Percentiles rank a stretch among this genome's conserved stretches.
Evolutionary conservation across 305 asterid species (phyloP).

Genomic region (Solanum hybrid): DNA sequence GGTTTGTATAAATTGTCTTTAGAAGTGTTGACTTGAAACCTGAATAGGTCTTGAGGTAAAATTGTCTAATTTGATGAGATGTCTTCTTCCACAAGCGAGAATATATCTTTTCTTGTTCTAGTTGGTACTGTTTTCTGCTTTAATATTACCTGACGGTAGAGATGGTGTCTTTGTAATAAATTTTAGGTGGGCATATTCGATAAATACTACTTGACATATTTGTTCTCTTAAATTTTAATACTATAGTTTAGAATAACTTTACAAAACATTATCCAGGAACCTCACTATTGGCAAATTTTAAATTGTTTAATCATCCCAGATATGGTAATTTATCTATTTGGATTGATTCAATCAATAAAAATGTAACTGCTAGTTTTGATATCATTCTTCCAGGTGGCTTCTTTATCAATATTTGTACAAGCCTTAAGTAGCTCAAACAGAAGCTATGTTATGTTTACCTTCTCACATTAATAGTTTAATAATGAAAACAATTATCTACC

Average conservation of each 20-base stretch:
- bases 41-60: not conserved
- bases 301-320: not conserved
- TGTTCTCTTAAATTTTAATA: not conserved
- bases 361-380: not conserved
- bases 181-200: not conserved
- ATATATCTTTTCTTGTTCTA: not conserved
- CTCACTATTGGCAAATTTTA: not conserved
- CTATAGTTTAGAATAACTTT: not conserved
- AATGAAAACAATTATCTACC: not conserved
- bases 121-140: not conserved
- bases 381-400: not conserved
- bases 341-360: not conserved
- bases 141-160: not conserved
- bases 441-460: not conserved
- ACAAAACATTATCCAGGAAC: not conserved
- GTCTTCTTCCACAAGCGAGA: not conserved
- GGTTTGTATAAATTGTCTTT: constrained; percentile 28
- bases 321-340: not conserved
- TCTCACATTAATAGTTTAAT: not conserved
- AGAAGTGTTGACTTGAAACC: not conserved
- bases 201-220: not conserved
- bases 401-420: not conserved
- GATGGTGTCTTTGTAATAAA: not conserved
- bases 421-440: not conserved
- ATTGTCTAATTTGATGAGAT: not conserved